Evolutionary conservation across 2,329 filamentous ascomycete species (phyloP).

Genomic region (Alternaria metachromatica): DNA sequence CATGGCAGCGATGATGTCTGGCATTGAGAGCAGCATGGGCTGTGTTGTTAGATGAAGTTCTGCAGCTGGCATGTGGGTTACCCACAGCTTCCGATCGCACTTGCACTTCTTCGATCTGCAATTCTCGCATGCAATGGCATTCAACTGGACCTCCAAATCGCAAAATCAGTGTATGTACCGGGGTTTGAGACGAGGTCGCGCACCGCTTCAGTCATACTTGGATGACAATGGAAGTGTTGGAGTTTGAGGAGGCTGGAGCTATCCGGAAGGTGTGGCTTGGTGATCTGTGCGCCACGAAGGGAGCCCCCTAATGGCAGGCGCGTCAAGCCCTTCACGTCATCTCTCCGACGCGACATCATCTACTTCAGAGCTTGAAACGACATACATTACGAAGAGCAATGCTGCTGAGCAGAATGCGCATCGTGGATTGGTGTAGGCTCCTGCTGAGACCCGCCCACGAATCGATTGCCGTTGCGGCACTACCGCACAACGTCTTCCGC

Average conservation of each 20-base stretch:
- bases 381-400: background rate
- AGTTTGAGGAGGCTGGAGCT: background rate
- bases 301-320: background rate
- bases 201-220: background rate
- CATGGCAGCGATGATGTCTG: conserved; percentile 18
- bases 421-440: background rate
- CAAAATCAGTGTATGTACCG: background rate
- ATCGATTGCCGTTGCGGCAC: background rate
- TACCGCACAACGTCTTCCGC: background rate
- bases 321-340: background rate
- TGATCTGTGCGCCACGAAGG: background rate
- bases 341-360: background rate
- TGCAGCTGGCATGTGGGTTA: background rate
- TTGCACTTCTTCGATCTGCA: conserved; percentile 38
- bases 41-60: conserved; percentile 6
- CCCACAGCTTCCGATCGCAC: conserved; percentile 35
- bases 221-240: background rate
- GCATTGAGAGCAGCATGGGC: conserved; percentile 36
- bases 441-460: background rate
- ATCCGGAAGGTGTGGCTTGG: background rate
- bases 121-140: conserved; percentile 35
- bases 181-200: background rate
- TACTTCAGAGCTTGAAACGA: background rate
- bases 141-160: conserved; percentile 7
- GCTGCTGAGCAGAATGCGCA: background rate